phyloP scores from a whole-genome alignment of 2,329 filamentous ascomycete genomes.

The Apiospora marii region DNA sequence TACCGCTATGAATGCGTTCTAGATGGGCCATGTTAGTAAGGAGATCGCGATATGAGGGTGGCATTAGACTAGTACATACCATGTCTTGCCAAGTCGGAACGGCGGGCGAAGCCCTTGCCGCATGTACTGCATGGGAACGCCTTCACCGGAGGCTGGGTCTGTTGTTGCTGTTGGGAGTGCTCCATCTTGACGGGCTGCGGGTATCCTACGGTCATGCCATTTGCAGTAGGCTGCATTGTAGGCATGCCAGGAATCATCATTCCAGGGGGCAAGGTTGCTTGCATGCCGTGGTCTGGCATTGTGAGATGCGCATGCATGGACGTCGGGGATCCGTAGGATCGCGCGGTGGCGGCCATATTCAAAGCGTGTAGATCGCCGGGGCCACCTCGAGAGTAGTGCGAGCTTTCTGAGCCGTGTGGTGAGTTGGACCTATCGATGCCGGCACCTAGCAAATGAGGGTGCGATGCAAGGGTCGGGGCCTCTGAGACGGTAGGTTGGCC shows the following conservation, averaged over 20 bases:
- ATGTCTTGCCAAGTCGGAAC: conserved; percentile 93
- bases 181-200: conserved; percentile 49
- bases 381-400: conserved; percentile 57
- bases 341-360: conserved; percentile 51
- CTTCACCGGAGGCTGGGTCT: conserved; percentile 54
- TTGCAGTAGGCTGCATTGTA: conserved; percentile 34
- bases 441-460: conserved; percentile 38
- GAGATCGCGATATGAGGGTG: neutral
- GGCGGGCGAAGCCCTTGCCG: conserved; percentile 87
- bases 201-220: conserved; percentile 46
- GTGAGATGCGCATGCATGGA: conserved; percentile 60
- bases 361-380: conserved; percentile 38
- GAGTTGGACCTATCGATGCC: conserved; percentile 63
- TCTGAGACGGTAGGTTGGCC: conserved; percentile 28
- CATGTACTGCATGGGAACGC: conserved; percentile 91
- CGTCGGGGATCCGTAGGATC: conserved; percentile 62
- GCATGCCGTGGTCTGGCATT: conserved; percentile 51
- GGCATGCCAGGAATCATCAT: conserved; percentile 55
- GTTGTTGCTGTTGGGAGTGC: conserved; percentile 41
- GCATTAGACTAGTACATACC: conserved; percentile 64
- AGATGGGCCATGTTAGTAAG: conserved; percentile 23
- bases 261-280: conserved; percentile 37
- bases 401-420: conserved; percentile 67
- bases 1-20: conserved; percentile 96
- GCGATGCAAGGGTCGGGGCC: conserved; percentile 35